Conservation (phyloP, 305 asterid species). For the Striga hermonthica region DNA sequence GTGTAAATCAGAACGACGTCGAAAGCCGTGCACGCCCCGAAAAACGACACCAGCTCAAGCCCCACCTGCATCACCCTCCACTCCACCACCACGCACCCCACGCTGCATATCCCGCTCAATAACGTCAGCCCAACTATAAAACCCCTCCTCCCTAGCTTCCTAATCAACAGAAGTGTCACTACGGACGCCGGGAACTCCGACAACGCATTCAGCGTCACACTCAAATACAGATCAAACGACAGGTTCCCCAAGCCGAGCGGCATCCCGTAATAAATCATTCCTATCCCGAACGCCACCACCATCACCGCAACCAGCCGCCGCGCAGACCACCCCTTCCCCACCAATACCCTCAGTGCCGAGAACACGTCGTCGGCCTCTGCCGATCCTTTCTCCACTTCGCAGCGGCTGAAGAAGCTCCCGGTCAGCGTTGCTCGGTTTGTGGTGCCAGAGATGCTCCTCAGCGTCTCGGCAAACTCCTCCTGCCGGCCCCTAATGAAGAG, state of each 20-base stretch:
- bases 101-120: constrained; percentile 47
- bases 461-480: constrained; percentile 42
- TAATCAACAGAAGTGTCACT: constrained; percentile 34
- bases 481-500: constrained; percentile 44
- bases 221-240: constrained; percentile 40
- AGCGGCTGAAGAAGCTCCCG: constrained; percentile 38
- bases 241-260: constrained; percentile 56
- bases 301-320: constrained; percentile 39
- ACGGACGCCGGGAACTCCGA: constrained; percentile 48
- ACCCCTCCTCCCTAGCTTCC: constrained; percentile 39
- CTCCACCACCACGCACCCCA: constrained; percentile 36
- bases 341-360: constrained; percentile 36
- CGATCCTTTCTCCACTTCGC: neutral
- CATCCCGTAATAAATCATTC: constrained; percentile 60
- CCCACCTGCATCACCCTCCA: constrained; percentile 34
- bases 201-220: constrained; percentile 48
- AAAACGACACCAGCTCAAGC: constrained; percentile 45
- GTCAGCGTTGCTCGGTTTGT: constrained; percentile 33
- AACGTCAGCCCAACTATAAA: constrained; percentile 36
- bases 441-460: constrained; percentile 39
- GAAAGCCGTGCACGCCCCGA: constrained; percentile 43
- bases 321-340: constrained; percentile 36
- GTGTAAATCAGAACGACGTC: constrained; percentile 39
- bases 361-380: constrained; percentile 35
- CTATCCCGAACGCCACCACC: constrained; percentile 47